Base-by-base conservation (phyloP, 2,329 filamentous ascomycete genomes). In the Sclerotinia borealis region DNA sequence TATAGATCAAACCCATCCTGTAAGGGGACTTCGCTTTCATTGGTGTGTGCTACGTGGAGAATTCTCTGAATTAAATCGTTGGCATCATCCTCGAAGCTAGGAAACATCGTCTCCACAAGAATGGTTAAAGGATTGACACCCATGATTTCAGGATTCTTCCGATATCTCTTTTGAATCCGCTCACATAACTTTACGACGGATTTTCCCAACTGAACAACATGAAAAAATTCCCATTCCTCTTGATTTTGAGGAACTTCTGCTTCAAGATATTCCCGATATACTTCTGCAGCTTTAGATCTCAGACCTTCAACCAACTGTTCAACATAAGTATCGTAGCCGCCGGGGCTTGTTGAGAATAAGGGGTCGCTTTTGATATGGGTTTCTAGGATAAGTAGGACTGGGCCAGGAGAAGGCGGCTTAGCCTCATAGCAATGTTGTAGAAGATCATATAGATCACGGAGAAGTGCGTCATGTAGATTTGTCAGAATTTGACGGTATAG, bases 1-100 rank as follows among this genome's bases (percentile, higher is more conserved):
- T 99, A 99, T 22, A 99, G 79, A 69, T 96, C 91, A 74, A 99
- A 98, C 0, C 93, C 95, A 75, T 99, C 95, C 72, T 96, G 85
- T 31, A 98, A 85, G 45, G 90, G 87, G 55, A 98, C 86, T 70
- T 96, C 92, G 62, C 87, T 82, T 17, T 85, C 87, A 59, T 83
- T 85, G 39, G 85, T 83, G 68, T 89, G 84, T 27, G 90, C 86
- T 60, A 88, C 83, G 64, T 89, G 83, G 68, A 98, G 81, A 66
- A 98, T 95, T 62, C 89, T 84, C 68, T 87, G 83, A 48, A 98
- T 87, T 68, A 99, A 86, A 71, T 93, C 92, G 66, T 89, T 85
- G 6, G 92, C 91, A 75, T 99, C 93, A 67, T 91, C 86, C 63
- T 96, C 93, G 74, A 96, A 98, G 65, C 89, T 89, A 1, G 95